A percentile compares a stretch with the other conserved stretches of the same genome.
These are phyloP conservation scores for Apostasia ramifera DNA, from an alignment of 106 monocot genomes.

Conservation along the genomic window DNA sequence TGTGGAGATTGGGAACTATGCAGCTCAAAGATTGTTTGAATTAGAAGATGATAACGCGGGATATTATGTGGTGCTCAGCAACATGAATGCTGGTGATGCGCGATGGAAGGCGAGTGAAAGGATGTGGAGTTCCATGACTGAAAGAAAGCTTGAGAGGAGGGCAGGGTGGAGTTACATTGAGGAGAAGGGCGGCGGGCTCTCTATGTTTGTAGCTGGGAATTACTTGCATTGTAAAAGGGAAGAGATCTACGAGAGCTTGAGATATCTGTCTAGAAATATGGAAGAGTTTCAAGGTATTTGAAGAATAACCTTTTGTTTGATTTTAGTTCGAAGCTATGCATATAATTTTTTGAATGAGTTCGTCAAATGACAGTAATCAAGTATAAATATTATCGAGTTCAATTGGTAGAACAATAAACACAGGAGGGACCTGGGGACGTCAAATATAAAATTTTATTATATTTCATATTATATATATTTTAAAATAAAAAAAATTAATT, in stretches of 20 bases:
- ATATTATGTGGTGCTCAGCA: slow-evolving; percentile 35
- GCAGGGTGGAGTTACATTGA: slow-evolving; percentile 43
- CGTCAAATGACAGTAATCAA: no score
- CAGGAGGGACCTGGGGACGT: no score
- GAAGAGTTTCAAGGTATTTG: neutral
- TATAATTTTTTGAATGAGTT: no score
- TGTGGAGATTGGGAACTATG: slow-evolving; percentile 15
- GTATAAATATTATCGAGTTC: no score
- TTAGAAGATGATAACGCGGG: slow-evolving; percentile 39
- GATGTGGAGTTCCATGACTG: slow-evolving; percentile 17
- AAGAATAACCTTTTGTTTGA: neutral
- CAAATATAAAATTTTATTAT: no score
- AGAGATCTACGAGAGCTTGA: slow-evolving; percentile 17
- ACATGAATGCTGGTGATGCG: slow-evolving; percentile 13
- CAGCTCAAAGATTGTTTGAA: slow-evolving; percentile 27
- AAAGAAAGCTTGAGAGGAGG: slow-evolving; percentile 11
- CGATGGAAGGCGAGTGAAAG: slow-evolving; percentile 22
- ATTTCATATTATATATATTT: no score
- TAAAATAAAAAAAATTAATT: no score
- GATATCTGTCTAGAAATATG: neutral
- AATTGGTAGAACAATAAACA: no score
- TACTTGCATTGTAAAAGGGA: slow-evolving; percentile 4
- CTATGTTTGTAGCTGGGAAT: slow-evolving; percentile 24
- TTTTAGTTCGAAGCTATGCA: no score
- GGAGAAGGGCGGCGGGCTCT: slow-evolving; percentile 5